Base-by-base conservation (phyloP, 2,329 filamentous ascomycete genomes). In the Apiospora saccharicola region DNA sequence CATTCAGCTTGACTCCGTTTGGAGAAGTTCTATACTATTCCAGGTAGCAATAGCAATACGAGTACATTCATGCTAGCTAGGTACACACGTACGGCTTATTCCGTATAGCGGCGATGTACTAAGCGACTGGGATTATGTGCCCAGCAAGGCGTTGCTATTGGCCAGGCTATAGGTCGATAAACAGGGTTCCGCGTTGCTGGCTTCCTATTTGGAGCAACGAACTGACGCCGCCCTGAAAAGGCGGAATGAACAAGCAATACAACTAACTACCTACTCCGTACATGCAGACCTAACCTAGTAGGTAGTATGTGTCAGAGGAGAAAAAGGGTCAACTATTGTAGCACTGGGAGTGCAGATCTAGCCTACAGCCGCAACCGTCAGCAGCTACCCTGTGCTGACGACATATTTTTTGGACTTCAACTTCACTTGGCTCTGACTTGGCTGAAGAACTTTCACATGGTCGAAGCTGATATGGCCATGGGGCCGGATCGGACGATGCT, bases 51-150 rank as follows among this genome's bases (percentile, higher is more conserved):
- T 19, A n/a, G 53, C 30, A 37, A 61, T 61, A 61, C 53, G 53
- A 61, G 53, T 37, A 57, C 30, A 19, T 19, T 30, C 30, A 24
- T 57, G 51, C 51, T 13, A 57, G 51, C 51, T 57, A 10, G 30
- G 53, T 61, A 61, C 16, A 34, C n/a, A 37, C 37, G 16, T 51
- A 22, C 37, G 8, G 53, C 53, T 22, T 37, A 61, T 61, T 19
- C 19, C 19, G 57, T 64, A 64, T 64, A 64, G 57, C 57, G n/a
- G 57, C 57, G 57, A 64, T 10, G 57, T 14, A 24, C n/a, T n/a
- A n/a, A n/a, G 5, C 7, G 34, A 64, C 57, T 41, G n/a, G 57
- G 57, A 37, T 64, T 41, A 64, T 34, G n/a, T 41, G 8, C 19
- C 57, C 10, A 64, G 34, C 19, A 64, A 64, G 57, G 22, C 34